A percentile compares a stretch with the other conserved stretches of the same genome.
phyloP scores from a whole-genome alignment of 2,329 filamentous ascomycete genomes.

The Talaromyces sp. region DNA sequence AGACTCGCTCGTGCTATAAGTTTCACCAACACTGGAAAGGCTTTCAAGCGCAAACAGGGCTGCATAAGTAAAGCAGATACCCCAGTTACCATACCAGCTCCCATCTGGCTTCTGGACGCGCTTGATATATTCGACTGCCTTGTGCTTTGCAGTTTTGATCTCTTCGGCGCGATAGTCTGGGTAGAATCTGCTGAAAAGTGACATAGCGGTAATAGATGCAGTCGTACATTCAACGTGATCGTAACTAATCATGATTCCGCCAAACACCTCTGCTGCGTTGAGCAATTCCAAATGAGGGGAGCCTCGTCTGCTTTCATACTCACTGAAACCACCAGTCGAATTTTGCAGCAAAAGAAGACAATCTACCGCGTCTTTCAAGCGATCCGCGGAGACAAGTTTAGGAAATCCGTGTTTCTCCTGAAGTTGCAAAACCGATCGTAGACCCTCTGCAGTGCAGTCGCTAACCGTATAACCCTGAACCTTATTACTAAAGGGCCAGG shows the following conservation, averaged over 20 bases:
- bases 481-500: slow-evolving; percentile 92
- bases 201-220: slow-evolving; percentile 83
- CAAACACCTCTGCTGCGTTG: slow-evolving; percentile 96
- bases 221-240: slow-evolving; percentile 98
- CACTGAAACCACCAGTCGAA: slow-evolving; percentile 76
- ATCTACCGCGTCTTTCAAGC: slow-evolving; percentile 85
- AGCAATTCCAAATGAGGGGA: slow-evolving; percentile 76
- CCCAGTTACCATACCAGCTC: slow-evolving; percentile 98
- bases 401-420: slow-evolving; percentile 78
- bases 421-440: slow-evolving; percentile 82
- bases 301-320: slow-evolving; percentile 82
- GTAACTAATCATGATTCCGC: slow-evolving; percentile 97
- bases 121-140: slow-evolving; percentile 81
- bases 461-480: slow-evolving; percentile 93
- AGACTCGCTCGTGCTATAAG: slow-evolving; percentile 68
- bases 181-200: slow-evolving; percentile 76
- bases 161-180: slow-evolving; percentile 75
- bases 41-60: slow-evolving; percentile 95
- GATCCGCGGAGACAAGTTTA: slow-evolving; percentile 68
- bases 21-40: slow-evolving; percentile 77
- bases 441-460: slow-evolving; percentile 87
- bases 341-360: slow-evolving; percentile 92
- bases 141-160: slow-evolving; percentile 68
- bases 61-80: slow-evolving; percentile 96
- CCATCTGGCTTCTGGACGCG: slow-evolving; percentile 74